Percentiles rank a stretch among this genome's conserved stretches.
Evolutionary conservation across 2,329 filamentous ascomycete genomes (phyloP).

Genomic region (Aureobasidium mangrovei): DNA sequence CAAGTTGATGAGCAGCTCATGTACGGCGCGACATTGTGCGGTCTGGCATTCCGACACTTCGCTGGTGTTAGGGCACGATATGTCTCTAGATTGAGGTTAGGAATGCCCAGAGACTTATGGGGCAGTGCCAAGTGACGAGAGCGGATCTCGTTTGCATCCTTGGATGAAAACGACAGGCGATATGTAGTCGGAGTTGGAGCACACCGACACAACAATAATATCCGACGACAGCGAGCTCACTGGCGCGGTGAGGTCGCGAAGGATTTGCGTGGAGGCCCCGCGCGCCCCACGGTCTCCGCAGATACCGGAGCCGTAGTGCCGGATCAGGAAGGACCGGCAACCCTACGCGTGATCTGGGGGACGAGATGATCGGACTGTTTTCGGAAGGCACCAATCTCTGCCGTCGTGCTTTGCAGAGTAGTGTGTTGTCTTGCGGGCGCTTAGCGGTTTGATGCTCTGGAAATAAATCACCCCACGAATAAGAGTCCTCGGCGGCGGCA

Average conservation of each 20-base stretch:
- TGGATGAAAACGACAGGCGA: neutral
- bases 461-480: no score
- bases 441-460: neutral
- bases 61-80: conserved; percentile 1
- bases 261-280: conserved; percentile 6
- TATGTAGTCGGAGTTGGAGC: neutral
- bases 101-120: conserved; percentile 1
- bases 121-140: conserved; percentile 2
- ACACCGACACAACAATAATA: no score
- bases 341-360: conserved; percentile 3
- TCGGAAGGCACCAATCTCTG: conserved; percentile 2
- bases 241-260: conserved; percentile 1
- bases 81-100: neutral
- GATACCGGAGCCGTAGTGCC: neutral
- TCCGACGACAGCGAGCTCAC: neutral
- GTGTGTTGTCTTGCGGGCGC: neutral
- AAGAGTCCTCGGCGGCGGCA: no score
- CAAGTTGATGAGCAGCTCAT: neutral
- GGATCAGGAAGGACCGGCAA: neutral
- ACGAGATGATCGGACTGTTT: neutral
- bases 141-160: neutral
- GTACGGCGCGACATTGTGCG: neutral
- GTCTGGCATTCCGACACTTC: neutral
- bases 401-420: neutral
- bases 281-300: conserved; percentile 7